phyloP scores from a whole-genome alignment of 345 rosid genomes.

The Eucalyptus polybractea region DNA sequence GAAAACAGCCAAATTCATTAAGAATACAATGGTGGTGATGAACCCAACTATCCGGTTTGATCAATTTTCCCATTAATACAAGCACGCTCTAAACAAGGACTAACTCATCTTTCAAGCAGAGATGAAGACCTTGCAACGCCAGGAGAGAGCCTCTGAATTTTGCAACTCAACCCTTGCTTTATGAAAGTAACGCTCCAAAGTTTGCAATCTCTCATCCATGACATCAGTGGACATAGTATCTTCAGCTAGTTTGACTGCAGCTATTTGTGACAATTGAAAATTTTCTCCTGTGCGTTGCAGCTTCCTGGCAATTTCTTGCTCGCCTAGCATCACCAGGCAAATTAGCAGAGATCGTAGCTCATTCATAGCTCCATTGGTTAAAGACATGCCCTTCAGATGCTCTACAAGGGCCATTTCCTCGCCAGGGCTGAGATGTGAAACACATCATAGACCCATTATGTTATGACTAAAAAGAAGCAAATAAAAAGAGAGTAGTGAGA shows the following conservation, averaged over 20 bases:
- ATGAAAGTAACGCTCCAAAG: slow-evolving; percentile 38
- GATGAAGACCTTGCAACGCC: slow-evolving; percentile 64
- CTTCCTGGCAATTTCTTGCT: slow-evolving; percentile 55
- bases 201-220: slow-evolving; percentile 44
- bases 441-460: neutral
- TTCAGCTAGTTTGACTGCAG: slow-evolving; percentile 75
- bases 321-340: slow-evolving; percentile 63
- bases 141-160: slow-evolving; percentile 41
- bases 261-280: slow-evolving; percentile 65
- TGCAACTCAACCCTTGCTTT: slow-evolving; percentile 23
- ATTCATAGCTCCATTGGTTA: slow-evolving; percentile 50
- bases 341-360: slow-evolving; percentile 72
- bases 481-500: neutral
- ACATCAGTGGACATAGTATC: slow-evolving; percentile 41
- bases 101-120: slow-evolving; percentile 24
- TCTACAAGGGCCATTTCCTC: slow-evolving; percentile 95
- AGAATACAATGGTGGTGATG: neutral
- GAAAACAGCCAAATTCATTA: neutral
- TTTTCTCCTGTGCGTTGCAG: slow-evolving; percentile 58
- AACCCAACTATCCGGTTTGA: neutral
- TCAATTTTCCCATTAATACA: neutral
- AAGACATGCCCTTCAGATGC: slow-evolving; percentile 81
- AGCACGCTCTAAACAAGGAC: neutral
- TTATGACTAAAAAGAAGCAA: neutral
- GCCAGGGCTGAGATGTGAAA: slow-evolving; percentile 40